phyloP scores from a whole-genome alignment of 345 rosid species.

The Nasturtium officinale region DNA sequence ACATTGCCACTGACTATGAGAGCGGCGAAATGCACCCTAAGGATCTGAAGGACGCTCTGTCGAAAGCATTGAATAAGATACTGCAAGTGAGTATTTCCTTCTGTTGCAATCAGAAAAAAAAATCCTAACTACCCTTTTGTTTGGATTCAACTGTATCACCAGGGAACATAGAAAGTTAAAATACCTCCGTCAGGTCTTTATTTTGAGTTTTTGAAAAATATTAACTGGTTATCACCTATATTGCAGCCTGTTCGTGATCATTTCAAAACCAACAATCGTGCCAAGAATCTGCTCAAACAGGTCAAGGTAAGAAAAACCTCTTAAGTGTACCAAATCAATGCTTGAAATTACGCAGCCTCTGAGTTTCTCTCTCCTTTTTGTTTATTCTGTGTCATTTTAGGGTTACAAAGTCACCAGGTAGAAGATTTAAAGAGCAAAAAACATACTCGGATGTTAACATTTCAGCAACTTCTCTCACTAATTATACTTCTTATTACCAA shows the following conservation, averaged over 20 bases:
- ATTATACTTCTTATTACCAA: background rate
- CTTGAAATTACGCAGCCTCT: slow-evolving; percentile 4
- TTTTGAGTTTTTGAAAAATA: background rate
- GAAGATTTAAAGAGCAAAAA: slow-evolving; percentile 8
- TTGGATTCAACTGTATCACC: slow-evolving; percentile 1
- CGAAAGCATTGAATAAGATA: slow-evolving; percentile 69
- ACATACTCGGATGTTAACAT: background rate
- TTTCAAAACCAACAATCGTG: slow-evolving; percentile 55
- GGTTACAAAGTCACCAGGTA: slow-evolving; percentile 61
- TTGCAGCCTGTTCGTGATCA: slow-evolving; percentile 84
- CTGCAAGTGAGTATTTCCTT: slow-evolving; percentile 56
- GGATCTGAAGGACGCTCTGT: slow-evolving; percentile 71
- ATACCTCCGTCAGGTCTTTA: slow-evolving; percentile 2
- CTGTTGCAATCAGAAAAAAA: background rate
- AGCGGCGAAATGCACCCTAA: slow-evolving; percentile 70
- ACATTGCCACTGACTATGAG: slow-evolving; percentile 65
- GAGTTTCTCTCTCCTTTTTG: background rate
- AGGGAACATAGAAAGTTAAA: background rate
- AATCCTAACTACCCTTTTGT: background rate
- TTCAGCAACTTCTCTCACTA: background rate
- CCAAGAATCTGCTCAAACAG: slow-evolving; percentile 69
- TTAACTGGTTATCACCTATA: background rate
- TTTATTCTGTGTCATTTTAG: slow-evolving; percentile 41
- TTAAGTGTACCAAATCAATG: background rate
- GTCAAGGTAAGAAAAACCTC: slow-evolving; percentile 58